These are phyloP conservation scores for Quercus tomentella DNA, from an alignment of 331 rosid genomes.

Conservation along the genomic window DNA sequence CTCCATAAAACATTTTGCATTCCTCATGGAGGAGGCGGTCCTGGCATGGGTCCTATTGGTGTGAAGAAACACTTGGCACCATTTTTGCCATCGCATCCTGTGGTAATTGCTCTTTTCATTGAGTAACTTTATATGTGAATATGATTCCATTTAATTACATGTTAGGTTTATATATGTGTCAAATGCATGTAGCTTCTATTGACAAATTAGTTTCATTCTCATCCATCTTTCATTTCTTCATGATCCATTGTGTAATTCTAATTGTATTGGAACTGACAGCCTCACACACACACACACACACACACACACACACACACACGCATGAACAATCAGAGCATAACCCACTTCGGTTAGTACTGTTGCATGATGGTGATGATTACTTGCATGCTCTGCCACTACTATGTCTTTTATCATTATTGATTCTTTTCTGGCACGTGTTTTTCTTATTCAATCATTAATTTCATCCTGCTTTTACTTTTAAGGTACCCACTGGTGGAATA, in stretches of 20 bases:
- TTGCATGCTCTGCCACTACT: background rate
- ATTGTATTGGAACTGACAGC: background rate
- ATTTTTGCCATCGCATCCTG: slow-evolving; percentile 97
- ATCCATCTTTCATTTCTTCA: background rate
- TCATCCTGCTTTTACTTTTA: background rate
- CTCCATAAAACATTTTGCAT: slow-evolving; percentile 99
- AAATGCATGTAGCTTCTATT: background rate
- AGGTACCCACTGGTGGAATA: slow-evolving; percentile 89
- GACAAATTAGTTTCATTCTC: background rate
- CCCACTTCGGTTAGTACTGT: background rate
- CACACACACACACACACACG: no score
- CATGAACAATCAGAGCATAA: background rate
- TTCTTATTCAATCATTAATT: background rate
- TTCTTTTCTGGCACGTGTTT: background rate
- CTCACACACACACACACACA: no score
- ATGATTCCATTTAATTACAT: background rate
- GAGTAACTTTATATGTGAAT: background rate
- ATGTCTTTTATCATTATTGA: background rate
- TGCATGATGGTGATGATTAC: background rate
- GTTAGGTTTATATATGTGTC: background rate
- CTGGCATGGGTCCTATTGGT: slow-evolving; percentile 99
- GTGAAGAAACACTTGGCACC: slow-evolving; percentile 99
- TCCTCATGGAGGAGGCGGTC: slow-evolving; percentile 99
- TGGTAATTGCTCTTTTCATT: slow-evolving; percentile 45
- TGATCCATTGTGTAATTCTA: background rate